Evolutionary conservation across 768 basidiomycete genomes (phyloP), one percentile per base, ranked within the genome.

Genomic region (Pilatotrama ljubarskyi): DNA sequence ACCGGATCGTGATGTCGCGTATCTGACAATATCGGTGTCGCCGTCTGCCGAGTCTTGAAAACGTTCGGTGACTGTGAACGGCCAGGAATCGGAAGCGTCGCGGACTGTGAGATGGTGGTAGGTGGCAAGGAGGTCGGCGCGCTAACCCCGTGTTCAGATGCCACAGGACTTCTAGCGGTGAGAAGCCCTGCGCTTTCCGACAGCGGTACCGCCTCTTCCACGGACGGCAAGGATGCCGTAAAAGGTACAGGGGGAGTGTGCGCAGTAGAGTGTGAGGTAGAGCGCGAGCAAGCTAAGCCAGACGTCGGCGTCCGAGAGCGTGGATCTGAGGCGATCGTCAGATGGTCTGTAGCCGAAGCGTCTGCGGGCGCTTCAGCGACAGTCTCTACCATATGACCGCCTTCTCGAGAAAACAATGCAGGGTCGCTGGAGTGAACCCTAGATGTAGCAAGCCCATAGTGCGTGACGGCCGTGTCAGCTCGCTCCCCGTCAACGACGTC

Each of bases 1-100:
- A 44, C 49, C 25, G 22, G 15, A 13, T 14, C 42, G 49, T 43
- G 53, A 29, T 42, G 59, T 55, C 49, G 55, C 54, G 41, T 13
- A 42, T 51, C 49, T 3, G 44, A n/a, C 56, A 50, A 51, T 47
- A n/a, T 4, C 25, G 54, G 35, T 25, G 18, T 7, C 10, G 35
- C 26, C 42, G 37, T 42, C 53, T 24, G 20, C 53, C 8, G 18
- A 38, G 20, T 42, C 41, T 42, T 10, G 9, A 40, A 22, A 15
- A 35, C 35, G 18, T 50, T 17, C 5, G n/a, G 32, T 13, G 47
- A 57, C 1, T 11, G 38, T 20, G 47, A 22, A 6, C 6, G 14
- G 9, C 7, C 32, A 17, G 37, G 47, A 25, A n/a, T 17, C 10
- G 37, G 25, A 22, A 37, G 13, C 3, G 35, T 55, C n/a, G 37